Conservation (phyloP, 2,329 filamentous ascomycete genomes). For the Sphaerostilbella broomeana region DNA sequence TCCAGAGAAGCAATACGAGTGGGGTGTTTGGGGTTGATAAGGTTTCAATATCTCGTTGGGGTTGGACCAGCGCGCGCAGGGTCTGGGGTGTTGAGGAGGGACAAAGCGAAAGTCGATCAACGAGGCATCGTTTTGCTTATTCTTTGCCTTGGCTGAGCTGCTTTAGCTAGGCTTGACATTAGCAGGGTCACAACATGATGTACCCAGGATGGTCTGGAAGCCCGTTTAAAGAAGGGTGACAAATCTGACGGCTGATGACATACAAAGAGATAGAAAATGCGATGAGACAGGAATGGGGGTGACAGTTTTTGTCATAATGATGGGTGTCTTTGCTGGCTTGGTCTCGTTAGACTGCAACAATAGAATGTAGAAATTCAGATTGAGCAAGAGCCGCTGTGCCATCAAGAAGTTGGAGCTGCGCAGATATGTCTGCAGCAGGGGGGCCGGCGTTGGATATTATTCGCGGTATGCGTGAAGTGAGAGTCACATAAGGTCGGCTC, state of each 20-base stretch:
- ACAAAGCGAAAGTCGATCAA: slow-evolving; percentile 12
- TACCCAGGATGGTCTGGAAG: not conserved
- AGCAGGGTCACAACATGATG: not conserved
- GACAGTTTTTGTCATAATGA: too few species aligned
- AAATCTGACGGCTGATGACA: slow-evolving; percentile 13
- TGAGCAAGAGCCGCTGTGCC: too few species aligned
- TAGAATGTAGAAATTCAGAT: too few species aligned
- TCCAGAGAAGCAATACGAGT: slow-evolving; percentile 4
- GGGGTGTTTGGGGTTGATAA: slow-evolving; percentile 13
- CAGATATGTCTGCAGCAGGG: too few species aligned
- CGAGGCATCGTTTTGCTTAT: not conserved
- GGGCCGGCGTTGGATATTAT: too few species aligned
- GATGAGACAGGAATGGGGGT: not conserved
- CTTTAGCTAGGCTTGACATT: not conserved
- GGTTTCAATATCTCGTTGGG: slow-evolving; percentile 8
- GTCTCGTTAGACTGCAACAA: too few species aligned
- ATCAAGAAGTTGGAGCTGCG: too few species aligned
- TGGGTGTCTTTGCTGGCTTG: too few species aligned
- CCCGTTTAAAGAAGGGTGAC: slow-evolving; percentile 7
- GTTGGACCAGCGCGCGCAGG: slow-evolving; percentile 11
- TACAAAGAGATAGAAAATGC: slow-evolving; percentile 1
- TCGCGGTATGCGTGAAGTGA: too few species aligned
- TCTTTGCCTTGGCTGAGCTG: not conserved
- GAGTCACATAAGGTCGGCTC: too few species aligned
- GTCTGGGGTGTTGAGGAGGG: slow-evolving; percentile 4